These are phyloP conservation scores for Mrakia hoshinonis DNA, from an alignment of 768 basidiomycete species.

Conservation along the genomic window DNA sequence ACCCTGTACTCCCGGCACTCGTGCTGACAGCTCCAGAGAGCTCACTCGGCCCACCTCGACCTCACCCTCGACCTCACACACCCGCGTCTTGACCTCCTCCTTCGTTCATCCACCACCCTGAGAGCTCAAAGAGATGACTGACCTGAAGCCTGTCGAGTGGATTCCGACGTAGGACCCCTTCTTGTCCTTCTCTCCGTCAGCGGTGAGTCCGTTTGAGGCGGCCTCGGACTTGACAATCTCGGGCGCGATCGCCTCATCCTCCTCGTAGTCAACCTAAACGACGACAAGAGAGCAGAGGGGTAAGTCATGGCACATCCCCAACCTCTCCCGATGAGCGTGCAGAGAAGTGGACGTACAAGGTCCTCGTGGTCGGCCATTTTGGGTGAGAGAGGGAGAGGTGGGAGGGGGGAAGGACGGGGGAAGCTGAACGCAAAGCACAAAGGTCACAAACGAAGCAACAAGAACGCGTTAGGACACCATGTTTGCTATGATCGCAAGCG, in stretches of 20 bases:
- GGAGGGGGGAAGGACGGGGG: neutral
- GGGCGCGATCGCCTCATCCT: constrained; percentile 29
- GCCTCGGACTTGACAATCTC: constrained; percentile 23
- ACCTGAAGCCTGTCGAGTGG: constrained; percentile 99
- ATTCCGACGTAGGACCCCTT: constrained; percentile 96
- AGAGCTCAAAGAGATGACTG: constrained; percentile 33
- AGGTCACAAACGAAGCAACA: neutral
- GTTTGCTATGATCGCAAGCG: neutral
- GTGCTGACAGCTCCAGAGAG: neutral
- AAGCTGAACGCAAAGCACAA: neutral
- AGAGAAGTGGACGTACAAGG: constrained; percentile 1
- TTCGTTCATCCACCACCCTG: neutral
- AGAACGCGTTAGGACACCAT: neutral
- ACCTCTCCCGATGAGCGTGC: no score
- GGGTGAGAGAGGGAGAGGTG: neutral
- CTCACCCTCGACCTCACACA: neutral
- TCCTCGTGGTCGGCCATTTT: constrained; percentile 31
- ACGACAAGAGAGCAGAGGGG: neutral
- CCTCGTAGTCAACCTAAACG: constrained; percentile 29
- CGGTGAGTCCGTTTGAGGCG: constrained; percentile 40
- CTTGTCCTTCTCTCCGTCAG: constrained; percentile 64
- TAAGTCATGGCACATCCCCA: neutral
- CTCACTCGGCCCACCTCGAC: neutral
- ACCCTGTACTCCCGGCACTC: neutral
- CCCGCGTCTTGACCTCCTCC: neutral